A percentile compares a stretch with the other conserved stretches of the same genome.
These are phyloP conservation scores for Claviceps humidiphila DNA, from an alignment of 2,329 filamentous ascomycete genomes.

Conservation along the genomic window DNA sequence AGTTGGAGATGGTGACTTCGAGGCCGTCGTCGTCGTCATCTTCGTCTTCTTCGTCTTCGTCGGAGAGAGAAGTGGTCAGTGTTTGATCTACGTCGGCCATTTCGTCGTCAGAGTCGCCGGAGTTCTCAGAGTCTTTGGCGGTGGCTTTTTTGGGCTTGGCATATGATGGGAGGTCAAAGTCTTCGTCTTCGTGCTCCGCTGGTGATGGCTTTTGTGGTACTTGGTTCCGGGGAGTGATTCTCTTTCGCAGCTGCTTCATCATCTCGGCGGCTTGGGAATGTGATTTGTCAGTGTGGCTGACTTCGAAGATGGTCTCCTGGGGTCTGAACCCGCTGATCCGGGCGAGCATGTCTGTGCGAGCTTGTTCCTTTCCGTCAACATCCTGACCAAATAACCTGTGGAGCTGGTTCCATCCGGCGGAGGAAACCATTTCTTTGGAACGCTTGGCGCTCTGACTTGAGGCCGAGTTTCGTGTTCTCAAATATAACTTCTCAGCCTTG, in stretches of 20 bases:
- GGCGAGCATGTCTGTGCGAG: slow-evolving; percentile 75
- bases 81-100: slow-evolving; percentile 5
- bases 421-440: slow-evolving; percentile 61
- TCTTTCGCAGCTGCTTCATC: slow-evolving; percentile 59
- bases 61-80: not conserved
- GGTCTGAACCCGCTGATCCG: slow-evolving; percentile 81
- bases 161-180: slow-evolving; percentile 11
- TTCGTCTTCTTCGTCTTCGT: slow-evolving; percentile 24
- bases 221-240: slow-evolving; percentile 46
- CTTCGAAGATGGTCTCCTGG: slow-evolving; percentile 91
- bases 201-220: slow-evolving; percentile 27
- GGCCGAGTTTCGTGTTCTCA: slow-evolving; percentile 79
- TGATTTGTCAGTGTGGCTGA: slow-evolving; percentile 59
- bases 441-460: slow-evolving; percentile 83
- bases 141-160: slow-evolving; percentile 8
- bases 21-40: slow-evolving; percentile 50
- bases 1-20: slow-evolving; percentile 57
- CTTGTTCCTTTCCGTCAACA: slow-evolving; percentile 50
- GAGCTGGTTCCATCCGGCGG: slow-evolving; percentile 57
- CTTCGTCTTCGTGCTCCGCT: slow-evolving; percentile 17
- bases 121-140: slow-evolving; percentile 12
- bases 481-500: slow-evolving; percentile 89
- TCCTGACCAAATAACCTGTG: slow-evolving; percentile 71
- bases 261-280: slow-evolving; percentile 56
- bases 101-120: slow-evolving; percentile 5